Percentiles rank a stretch among this genome's conserved stretches.
Conservation (phyloP, 345 rosid species). For the Salix purpurea region DNA sequence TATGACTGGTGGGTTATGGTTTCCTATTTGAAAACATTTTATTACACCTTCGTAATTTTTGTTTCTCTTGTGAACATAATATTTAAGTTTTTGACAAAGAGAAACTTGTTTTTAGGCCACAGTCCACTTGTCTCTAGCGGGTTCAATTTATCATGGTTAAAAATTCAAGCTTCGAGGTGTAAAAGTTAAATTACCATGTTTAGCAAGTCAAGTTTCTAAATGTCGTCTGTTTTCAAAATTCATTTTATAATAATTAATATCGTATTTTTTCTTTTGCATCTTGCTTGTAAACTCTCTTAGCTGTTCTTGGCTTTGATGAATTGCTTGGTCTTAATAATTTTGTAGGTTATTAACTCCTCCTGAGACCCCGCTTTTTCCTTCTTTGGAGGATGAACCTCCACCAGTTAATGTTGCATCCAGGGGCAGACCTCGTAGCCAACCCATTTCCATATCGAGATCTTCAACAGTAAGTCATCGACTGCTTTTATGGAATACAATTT, state of each 20-base stretch:
- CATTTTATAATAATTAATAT: background rate
- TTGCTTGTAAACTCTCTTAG: background rate
- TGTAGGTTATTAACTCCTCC: slow-evolving; percentile 97
- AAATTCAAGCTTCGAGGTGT: background rate
- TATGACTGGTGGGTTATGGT: slow-evolving; percentile 76
- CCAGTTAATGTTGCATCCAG: slow-evolving; percentile 50
- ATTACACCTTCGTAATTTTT: background rate
- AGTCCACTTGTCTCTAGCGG: background rate
- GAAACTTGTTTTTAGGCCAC: background rate
- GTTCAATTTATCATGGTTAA: background rate
- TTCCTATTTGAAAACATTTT: slow-evolving; percentile 12
- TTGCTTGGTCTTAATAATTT: slow-evolving; percentile 30
- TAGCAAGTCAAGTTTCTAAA: background rate
- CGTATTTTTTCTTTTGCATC: background rate
- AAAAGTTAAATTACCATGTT: background rate
- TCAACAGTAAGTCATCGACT: slow-evolving; percentile 61
- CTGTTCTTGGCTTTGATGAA: slow-evolving; percentile 28
- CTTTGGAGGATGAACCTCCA: slow-evolving; percentile 77
- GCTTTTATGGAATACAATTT: slow-evolving; percentile 10
- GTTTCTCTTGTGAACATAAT: slow-evolving; percentile 3
- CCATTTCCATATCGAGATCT: slow-evolving; percentile 84
- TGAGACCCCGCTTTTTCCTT: slow-evolving; percentile 92
- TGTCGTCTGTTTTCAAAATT: too few relatives aligned
- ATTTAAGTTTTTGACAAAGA: background rate
- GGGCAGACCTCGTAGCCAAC: slow-evolving; percentile 90